Evolutionary conservation across 163 green algal genomes (phyloP).

Genomic region (Scenedesmus sp.): DNA sequence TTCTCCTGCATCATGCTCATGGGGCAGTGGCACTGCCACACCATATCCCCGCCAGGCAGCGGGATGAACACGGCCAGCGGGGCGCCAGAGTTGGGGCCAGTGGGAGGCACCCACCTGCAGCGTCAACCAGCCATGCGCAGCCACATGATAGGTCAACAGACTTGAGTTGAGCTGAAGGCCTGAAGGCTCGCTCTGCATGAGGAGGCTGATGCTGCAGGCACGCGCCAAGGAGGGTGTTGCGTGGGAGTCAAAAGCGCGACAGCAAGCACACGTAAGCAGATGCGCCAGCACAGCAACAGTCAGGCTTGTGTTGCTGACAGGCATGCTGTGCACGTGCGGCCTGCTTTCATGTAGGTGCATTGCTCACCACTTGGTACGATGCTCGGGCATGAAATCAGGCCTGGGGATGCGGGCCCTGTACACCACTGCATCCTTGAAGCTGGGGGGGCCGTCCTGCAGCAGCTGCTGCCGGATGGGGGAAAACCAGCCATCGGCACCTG

Average conservation of each 20-base stretch:
- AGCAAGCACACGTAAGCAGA: background rate
- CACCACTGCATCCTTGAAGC: conserved; percentile 57
- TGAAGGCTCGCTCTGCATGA: no score
- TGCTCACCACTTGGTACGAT: conserved; percentile 45
- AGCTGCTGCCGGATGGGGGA: conserved; percentile 51
- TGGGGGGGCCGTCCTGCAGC: conserved; percentile 57
- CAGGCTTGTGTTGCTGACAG: no score
- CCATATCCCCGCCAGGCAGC: conserved; percentile 47
- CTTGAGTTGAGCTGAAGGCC: no score
- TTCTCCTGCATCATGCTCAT: conserved; percentile 44
- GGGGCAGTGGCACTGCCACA: conserved; percentile 55
- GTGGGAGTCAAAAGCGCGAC: no score
- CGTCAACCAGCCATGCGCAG: no score
- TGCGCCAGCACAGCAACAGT: no score
- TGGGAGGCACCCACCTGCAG: conserved; percentile 30
- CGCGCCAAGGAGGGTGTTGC: no score
- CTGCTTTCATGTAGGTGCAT: background rate
- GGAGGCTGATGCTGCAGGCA: no score
- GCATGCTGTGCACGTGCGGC: background rate
- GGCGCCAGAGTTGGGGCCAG: background rate
- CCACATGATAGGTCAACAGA: no score
- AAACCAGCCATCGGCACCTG: conserved; percentile 63
- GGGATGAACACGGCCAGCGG: conserved; percentile 55
- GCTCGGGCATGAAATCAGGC: conserved; percentile 17
- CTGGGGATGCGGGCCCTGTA: conserved; percentile 51